Percentiles rank a stretch among this genome's conserved stretches.
These are phyloP conservation scores for Oryza nivara DNA, from an alignment of 176 grass and related monocot species.

Conservation along the genomic window DNA sequence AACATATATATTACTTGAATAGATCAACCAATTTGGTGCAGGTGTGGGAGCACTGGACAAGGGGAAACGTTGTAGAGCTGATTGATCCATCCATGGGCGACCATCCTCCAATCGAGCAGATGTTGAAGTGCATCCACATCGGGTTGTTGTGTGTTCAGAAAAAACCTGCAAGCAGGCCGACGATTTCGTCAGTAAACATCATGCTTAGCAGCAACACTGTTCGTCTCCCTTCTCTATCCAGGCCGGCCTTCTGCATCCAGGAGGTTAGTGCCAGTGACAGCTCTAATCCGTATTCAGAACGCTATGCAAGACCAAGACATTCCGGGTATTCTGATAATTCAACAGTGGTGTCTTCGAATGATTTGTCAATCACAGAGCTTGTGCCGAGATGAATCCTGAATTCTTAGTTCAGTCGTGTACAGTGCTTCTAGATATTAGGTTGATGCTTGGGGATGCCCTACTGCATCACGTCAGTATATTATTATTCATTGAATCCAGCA, in stretches of 20 bases:
- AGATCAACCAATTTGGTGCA: slow-evolving; percentile 4
- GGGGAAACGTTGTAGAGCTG: slow-evolving; percentile 40
- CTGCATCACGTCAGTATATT: too few species aligned
- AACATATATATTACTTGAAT: background rate
- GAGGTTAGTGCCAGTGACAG: background rate
- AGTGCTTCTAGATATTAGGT: too few species aligned
- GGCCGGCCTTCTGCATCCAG: slow-evolving; percentile 49
- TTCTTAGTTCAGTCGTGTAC: too few species aligned
- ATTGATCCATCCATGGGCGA: slow-evolving; percentile 36
- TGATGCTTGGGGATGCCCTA: too few species aligned
- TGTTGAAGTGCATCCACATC: slow-evolving; percentile 54
- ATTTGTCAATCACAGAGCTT: slow-evolving; percentile 42
- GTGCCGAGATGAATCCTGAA: slow-evolving; percentile 36
- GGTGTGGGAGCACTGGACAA: slow-evolving; percentile 63
- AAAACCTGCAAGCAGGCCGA: slow-evolving; percentile 46
- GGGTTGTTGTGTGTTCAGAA: slow-evolving; percentile 70
- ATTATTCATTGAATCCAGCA: too few species aligned
- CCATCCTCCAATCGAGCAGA: slow-evolving; percentile 41
- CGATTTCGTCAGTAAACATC: slow-evolving; percentile 49
- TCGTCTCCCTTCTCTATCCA: slow-evolving; percentile 41
- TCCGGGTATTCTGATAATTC: slow-evolving; percentile 1
- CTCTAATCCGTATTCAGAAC: background rate
- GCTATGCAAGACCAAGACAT: background rate
- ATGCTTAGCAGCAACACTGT: slow-evolving; percentile 58
- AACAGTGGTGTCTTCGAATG: slow-evolving; percentile 30